Conservation (phyloP, 73 alveolate genomes). For the Stentor coeruleus region DNA sequence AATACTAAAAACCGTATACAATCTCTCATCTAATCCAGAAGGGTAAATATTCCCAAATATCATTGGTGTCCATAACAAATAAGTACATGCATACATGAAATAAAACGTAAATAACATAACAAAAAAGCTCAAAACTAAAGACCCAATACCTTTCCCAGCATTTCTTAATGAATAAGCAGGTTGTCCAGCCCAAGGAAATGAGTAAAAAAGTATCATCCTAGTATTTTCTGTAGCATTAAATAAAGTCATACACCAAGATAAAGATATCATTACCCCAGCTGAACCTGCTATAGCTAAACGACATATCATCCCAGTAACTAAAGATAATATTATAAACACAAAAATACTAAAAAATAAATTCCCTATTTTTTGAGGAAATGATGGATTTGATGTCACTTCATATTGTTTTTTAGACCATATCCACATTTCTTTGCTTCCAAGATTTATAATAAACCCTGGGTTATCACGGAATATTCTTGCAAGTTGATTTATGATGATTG, state of each 20-base stretch:
- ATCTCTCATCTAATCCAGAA: conserved; percentile 14
- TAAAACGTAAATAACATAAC: neutral
- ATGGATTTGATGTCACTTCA: neutral
- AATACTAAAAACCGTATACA: conserved; percentile 4
- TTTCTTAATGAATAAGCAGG: neutral
- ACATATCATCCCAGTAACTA: conserved; percentile 15
- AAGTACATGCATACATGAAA: conserved; percentile 9
- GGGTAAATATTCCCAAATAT: conserved; percentile 9
- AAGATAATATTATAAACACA: neutral
- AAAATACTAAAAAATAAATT: neutral
- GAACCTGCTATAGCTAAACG: conserved; percentile 20
- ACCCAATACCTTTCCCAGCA: neutral
- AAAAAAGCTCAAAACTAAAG: neutral
- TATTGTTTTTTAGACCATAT: neutral
- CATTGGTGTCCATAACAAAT: neutral
- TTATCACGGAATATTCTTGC: neutral
- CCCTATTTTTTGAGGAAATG: neutral
- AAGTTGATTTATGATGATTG: neutral
- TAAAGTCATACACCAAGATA: neutral
- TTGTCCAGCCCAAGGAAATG: conserved; percentile 18
- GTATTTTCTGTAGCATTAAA: neutral
- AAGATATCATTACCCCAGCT: neutral
- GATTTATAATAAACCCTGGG: neutral
- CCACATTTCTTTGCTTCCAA: neutral
- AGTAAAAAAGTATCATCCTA: neutral